A percentile compares a stretch with the other conserved stretches of the same genome.
These are phyloP conservation scores for Sarcomyxa edulis DNA, from an alignment of 768 basidiomycete species.

Conservation along the genomic window DNA sequence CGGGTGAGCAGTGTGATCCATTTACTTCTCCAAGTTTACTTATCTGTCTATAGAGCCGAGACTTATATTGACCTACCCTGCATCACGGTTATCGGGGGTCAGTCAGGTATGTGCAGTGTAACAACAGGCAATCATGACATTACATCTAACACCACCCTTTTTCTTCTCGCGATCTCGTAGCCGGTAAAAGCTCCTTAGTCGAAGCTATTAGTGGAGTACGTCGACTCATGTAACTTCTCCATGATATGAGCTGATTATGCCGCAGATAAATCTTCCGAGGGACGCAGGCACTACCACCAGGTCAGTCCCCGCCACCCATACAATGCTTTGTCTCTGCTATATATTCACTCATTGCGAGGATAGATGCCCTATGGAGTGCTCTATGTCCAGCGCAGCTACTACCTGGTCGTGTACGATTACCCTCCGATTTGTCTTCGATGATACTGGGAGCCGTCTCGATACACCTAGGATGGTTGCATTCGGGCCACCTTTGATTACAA, in stretches of 20 bases:
- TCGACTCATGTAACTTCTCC: neutral
- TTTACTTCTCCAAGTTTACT: constrained; percentile 2
- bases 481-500: constrained; percentile 34
- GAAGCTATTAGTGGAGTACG: constrained; percentile 53
- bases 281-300: constrained; percentile 59
- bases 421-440: constrained; percentile 29
- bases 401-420: constrained; percentile 41
- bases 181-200: constrained; percentile 56
- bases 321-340: too few relatives aligned
- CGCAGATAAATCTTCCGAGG: constrained; percentile 54
- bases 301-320: constrained; percentile 19
- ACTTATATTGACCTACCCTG: constrained; percentile 40
- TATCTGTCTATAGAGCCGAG: constrained; percentile 23
- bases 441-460: neutral
- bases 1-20: constrained; percentile 23
- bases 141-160: neutral
- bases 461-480: constrained; percentile 22
- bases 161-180: constrained; percentile 19
- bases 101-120: constrained; percentile 48
- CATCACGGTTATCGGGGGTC: constrained; percentile 51
- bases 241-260: neutral
- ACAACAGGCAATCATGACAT: too few relatives aligned
- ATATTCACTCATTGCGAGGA: neutral
- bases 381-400: constrained; percentile 31
- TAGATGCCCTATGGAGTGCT: constrained; percentile 52